Evolutionary conservation across 2,329 filamentous ascomycete species (phyloP).

Genomic region (Rhinocladiella mackenziei): DNA sequence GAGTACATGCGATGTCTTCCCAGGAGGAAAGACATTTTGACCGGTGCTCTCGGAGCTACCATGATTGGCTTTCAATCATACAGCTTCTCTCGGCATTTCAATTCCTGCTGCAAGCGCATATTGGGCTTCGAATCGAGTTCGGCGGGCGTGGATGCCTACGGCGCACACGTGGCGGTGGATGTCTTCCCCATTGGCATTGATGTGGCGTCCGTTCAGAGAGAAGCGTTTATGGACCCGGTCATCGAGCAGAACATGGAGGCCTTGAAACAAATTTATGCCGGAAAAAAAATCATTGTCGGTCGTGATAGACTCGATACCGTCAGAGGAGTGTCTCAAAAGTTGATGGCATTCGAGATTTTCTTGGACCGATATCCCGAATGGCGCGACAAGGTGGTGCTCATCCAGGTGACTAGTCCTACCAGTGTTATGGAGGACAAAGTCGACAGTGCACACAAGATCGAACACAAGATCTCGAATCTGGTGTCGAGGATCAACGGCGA

Average conservation of each 20-base stretch:
- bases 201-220: conserved; percentile 68
- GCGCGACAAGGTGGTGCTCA: conserved; percentile 85
- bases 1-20: conserved; percentile 89
- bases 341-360: conserved; percentile 91
- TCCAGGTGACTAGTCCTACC: conserved; percentile 89
- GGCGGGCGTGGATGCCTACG: conserved; percentile 82
- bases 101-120: conserved; percentile 87
- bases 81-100: conserved; percentile 91
- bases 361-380: conserved; percentile 86
- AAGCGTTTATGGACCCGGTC: conserved; percentile 67
- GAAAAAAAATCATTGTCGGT: conserved; percentile 91
- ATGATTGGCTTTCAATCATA: conserved; percentile 94
- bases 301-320: conserved; percentile 91
- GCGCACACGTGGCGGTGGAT: conserved; percentile 81
- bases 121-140: conserved; percentile 85
- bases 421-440: conserved; percentile 74
- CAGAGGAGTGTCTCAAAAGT: conserved; percentile 88
- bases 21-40: conserved; percentile 81
- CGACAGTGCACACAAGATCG: conserved; percentile 72
- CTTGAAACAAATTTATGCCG: conserved; percentile 73
- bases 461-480: conserved; percentile 83
- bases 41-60: conserved; percentile 85
- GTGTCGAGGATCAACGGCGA: conserved; percentile 87
- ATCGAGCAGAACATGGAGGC: conserved; percentile 68
- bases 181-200: conserved; percentile 96